Evolutionary conservation across 1,284 basidiomycete genomes (phyloP), one percentile per base, ranked within the genome.

Genomic region (Porogramme epimiltina): DNA sequence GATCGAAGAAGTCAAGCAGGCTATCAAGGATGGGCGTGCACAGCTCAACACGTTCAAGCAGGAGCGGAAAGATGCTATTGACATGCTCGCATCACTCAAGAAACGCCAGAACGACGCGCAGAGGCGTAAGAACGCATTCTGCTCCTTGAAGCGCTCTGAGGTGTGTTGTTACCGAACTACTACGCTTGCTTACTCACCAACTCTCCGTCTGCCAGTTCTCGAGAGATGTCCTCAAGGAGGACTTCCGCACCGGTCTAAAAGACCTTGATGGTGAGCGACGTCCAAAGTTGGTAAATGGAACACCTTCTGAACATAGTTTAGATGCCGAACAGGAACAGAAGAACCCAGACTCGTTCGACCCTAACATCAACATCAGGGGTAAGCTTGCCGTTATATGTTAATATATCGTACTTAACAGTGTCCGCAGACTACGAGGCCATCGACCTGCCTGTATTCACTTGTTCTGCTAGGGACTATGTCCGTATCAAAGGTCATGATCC

Each of bases 401-500:
- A 18, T 31, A 13, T 13, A 31, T 15, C 16, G 23, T n/a, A 26
- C 10, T 9, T 43, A 52, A 33, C 40, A 16, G 19, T 36, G 10
- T 16, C 5, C 34, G 6, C 48, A 84, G 82, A 85, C 60, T 84
- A 84, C 54, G 73, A 76, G 22, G 73, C 72, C 1, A 82, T 85
- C 47, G 72, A 84, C 52, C 72, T 85, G 3, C 83, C 83, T 3
- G 81, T 84, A 11, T 85, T 85, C 66, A 82, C 81, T 6, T 78
- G 75, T 51, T 84, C 82, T 1, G 77, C 80, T 24, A 75, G 82
- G 15, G 82, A 86, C 62, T 85, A 85, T 58, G 74, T 83, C 24
- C 52, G 40, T 15, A 40, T 50, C 25, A 54, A 49, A 56, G 49
- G 54, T 59, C 24, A 26, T 16, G 15, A 18, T 26, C 37, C 26